Percentiles rank a stretch among this genome's conserved stretches.
phyloP scores from a whole-genome alignment of 768 basidiomycete species.

The Dendrothele bispora region DNA sequence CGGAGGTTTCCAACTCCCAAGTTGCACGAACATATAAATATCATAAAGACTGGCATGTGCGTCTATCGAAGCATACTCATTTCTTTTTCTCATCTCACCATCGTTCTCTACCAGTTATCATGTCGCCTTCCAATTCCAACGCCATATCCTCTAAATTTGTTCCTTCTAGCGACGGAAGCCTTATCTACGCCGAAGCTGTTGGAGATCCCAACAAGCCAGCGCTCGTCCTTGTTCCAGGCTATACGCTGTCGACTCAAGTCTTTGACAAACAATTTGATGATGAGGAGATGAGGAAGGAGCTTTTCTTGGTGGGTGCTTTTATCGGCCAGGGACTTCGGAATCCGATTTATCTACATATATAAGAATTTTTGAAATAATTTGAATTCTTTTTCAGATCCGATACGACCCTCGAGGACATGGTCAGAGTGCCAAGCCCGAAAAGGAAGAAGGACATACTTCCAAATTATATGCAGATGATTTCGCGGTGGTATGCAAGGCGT shows the following conservation, averaged over 20 bases:
- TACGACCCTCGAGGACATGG: slow-evolving; percentile 24
- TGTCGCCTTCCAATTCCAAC: too few species aligned
- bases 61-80: too few species aligned
- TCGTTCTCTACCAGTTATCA: too few species aligned
- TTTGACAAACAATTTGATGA: slow-evolving; percentile 13
- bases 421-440: slow-evolving; percentile 11
- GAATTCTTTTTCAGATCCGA: slow-evolving; percentile 13
- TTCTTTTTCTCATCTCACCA: too few species aligned
- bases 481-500: slow-evolving; percentile 12
- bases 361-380: not conserved
- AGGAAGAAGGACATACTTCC: slow-evolving; percentile 12
- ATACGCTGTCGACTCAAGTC: slow-evolving; percentile 7
- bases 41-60: too few species aligned
- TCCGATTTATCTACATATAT: not conserved
- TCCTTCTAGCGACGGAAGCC: too few species aligned
- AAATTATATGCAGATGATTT: slow-evolving; percentile 17
- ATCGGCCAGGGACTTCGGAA: too few species aligned
- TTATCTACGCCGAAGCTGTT: slow-evolving; percentile 18
- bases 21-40: too few species aligned
- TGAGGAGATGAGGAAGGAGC: slow-evolving; percentile 1
- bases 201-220: slow-evolving; percentile 20
- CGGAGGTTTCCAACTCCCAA: too few species aligned
- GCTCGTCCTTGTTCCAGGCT: slow-evolving; percentile 20
- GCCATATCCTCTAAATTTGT: too few species aligned
- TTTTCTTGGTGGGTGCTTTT: slow-evolving; percentile 12